Conservation (phyloP, 805 yeast genomes). For the Myxozyma neotropica region DNA sequence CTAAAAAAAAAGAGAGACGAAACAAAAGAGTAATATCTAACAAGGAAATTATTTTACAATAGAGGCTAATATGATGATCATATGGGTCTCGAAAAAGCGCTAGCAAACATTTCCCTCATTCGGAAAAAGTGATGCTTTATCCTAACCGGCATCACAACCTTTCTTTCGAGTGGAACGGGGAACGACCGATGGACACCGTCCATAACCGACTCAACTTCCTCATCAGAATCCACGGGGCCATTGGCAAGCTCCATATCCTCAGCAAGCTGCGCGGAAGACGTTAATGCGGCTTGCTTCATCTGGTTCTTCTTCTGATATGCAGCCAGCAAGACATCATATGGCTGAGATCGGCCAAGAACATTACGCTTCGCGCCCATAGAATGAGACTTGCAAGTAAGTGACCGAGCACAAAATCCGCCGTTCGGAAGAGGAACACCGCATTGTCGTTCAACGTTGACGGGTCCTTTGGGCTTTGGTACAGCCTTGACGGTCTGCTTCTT, state of each 20-base stretch:
- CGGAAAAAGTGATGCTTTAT: conserved; percentile 74
- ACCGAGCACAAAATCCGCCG: conserved; percentile 95
- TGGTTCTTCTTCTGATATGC: conserved; percentile 92
- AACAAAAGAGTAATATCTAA: no score
- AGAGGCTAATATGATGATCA: neutral
- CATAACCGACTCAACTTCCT: conserved; percentile 87
- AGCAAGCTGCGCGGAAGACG: conserved; percentile 46
- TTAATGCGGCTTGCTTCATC: conserved; percentile 62
- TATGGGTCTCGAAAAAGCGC: conserved; percentile 61
- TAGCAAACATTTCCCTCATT: conserved; percentile 92
- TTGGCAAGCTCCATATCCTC: conserved; percentile 41
- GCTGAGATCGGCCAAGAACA: conserved; percentile 89
- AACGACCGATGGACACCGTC: conserved; percentile 81
- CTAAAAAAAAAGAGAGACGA: neutral
- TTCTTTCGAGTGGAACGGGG: conserved; percentile 77
- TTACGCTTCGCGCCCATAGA: conserved; percentile 98
- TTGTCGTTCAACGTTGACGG: conserved; percentile 89
- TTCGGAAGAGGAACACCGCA: conserved; percentile 94
- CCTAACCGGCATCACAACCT: conserved; percentile 68
- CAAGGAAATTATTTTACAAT: neutral
- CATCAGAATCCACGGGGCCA: conserved; percentile 74
- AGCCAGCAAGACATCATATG: conserved; percentile 83
- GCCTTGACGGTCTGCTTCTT: conserved; percentile 35
- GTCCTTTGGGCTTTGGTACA: conserved; percentile 46
- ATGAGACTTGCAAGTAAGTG: conserved; percentile 95